These are phyloP conservation scores for Thinopyrum elongatum DNA, from an alignment of 176 grass and related monocot species.

Conservation along the genomic window DNA sequence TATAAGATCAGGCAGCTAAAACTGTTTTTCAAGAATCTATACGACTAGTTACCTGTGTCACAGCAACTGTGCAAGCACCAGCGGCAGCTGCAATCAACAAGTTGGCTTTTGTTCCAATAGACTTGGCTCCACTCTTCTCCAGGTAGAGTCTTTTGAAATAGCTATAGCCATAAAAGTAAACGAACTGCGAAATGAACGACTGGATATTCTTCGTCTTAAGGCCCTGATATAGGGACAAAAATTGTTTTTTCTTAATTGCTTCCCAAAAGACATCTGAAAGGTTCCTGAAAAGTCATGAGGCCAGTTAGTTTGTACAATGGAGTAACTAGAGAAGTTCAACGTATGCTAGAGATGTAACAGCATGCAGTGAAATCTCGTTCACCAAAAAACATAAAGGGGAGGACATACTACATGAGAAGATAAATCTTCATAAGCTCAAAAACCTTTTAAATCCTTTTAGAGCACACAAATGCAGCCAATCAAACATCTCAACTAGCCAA, in stretches of 20 bases:
- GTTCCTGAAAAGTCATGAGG: conserved; percentile 55
- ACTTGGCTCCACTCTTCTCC: conserved; percentile 79
- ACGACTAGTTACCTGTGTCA: conserved; percentile 62
- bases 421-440: neutral
- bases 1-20: conserved; percentile 19
- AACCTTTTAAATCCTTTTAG: neutral
- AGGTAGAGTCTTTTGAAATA: conserved; percentile 90
- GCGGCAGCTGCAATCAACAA: conserved; percentile 86
- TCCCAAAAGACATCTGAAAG: conserved; percentile 97
- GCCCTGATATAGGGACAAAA: conserved; percentile 94
- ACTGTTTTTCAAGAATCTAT: neutral
- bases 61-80: conserved; percentile 87
- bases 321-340: neutral
- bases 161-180: conserved; percentile 97
- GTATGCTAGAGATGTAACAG: conserved; percentile 10
- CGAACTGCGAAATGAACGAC: conserved; percentile 87
- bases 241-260: conserved; percentile 65
- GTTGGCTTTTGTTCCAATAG: conserved; percentile 84
- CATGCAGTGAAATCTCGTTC: conserved; percentile 3
- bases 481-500: neutral
- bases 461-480: neutral
- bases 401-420: neutral
- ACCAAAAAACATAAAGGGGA: neutral
- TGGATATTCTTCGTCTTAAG: conserved; percentile 92
- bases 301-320: conserved; percentile 11